Evolutionary conservation across 1,284 basidiomycete species (phyloP).

Genomic region (Schizophyllum amplum): DNA sequence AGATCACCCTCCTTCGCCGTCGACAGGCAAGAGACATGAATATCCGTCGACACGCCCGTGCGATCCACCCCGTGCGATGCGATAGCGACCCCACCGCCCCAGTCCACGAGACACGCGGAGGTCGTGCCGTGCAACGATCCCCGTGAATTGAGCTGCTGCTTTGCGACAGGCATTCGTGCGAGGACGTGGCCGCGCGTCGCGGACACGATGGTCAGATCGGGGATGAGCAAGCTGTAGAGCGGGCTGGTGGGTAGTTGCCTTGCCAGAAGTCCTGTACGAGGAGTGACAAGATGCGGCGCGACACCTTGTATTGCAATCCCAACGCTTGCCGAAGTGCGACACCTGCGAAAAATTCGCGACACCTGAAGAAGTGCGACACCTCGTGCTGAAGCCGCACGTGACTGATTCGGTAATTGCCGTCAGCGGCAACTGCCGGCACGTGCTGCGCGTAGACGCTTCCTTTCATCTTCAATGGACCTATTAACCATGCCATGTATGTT

Average conservation of each 20-base stretch:
- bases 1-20: slow-evolving; percentile 9
- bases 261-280: neutral
- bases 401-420: too few species aligned
- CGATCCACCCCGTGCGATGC: slow-evolving; percentile 6
- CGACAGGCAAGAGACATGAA: slow-evolving; percentile 11
- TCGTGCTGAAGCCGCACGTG: too few species aligned
- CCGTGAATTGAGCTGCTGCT: neutral
- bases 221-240: neutral
- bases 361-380: too few species aligned
- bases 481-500: too few species aligned
- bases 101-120: slow-evolving; percentile 11
- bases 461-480: too few species aligned
- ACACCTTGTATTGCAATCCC: too few species aligned
- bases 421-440: too few species aligned
- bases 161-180: neutral
- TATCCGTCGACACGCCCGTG: slow-evolving; percentile 12
- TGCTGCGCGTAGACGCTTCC: too few species aligned
- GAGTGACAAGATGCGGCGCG: too few species aligned
- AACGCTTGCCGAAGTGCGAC: too few species aligned
- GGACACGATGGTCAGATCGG: neutral
- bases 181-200: neutral
- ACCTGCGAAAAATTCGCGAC: too few species aligned
- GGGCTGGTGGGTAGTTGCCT: neutral
- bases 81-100: slow-evolving; percentile 10
- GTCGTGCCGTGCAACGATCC: slow-evolving; percentile 11